Base-by-base conservation (phyloP, 805 yeast species). In the Wickerhamomyces alni region DNA sequence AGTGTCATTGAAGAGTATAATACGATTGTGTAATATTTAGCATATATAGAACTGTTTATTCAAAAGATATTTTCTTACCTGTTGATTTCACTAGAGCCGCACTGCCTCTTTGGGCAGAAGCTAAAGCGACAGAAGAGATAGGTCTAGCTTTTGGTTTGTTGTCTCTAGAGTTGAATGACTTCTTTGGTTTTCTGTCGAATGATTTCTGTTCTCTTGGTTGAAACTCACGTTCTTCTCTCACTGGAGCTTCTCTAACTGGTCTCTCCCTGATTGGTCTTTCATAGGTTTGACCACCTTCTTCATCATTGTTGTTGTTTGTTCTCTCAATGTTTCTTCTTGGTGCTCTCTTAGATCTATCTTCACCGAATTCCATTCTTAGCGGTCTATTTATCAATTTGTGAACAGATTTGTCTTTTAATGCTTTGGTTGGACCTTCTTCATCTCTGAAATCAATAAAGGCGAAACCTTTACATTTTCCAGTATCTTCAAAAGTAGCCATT, bases 401-500 rank as follows among this genome's bases (percentile, higher is more conserved):
- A 50, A 85, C 78, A 26, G 72, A 52, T 59, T 77, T 81, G 47
- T 87, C 91, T 49, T 74, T 77, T 45, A 93, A 67, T 1, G 97
- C 98, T 28, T 70, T 70, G 1, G 93, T 84, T 24, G 96, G 89
- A 8, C 93, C 89, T 29, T 75, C 78, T 46, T 82, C 86, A 47
- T 80, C 81, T 46, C 69, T 75, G 65, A 89, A 91, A 61, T 91
- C 98, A 27, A 91, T 67, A 55, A 93, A 91, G 1, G 96, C 88
- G 67, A 91, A 91, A 2, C 98, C 98, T 62, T 93, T 93, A 69
- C 98, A 91, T 58, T 89, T 91, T 1, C 97, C 98, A 37, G 84
- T 68, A 58, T 91, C 99, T 63, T 93, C 88, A 63, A 91, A 91
- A n/a, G 99, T 89, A 4, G 98, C 98, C 94, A 89, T 91, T 61